Conservation (phyloP, 73 alveolate species). For the Paramecium primaurelia region DNA sequence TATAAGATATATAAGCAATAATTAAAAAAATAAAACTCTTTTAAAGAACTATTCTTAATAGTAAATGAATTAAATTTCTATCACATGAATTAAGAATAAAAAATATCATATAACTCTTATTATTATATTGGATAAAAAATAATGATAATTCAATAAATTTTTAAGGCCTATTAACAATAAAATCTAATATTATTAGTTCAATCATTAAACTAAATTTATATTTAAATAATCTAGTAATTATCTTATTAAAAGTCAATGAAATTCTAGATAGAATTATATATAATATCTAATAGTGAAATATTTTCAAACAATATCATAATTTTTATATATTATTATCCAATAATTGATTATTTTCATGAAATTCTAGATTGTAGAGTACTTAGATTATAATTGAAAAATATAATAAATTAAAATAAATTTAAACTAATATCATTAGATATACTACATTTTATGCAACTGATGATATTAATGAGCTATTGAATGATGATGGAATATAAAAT, state of each 20-base stretch:
- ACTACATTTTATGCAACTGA: conserved; percentile 30
- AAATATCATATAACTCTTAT: background rate
- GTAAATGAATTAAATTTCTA: background rate
- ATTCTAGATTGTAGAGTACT: background rate
- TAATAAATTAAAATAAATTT: no score
- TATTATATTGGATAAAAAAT: background rate
- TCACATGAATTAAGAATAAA: conserved; percentile 32
- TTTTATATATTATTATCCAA: background rate
- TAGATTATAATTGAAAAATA: background rate
- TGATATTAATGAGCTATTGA: background rate
- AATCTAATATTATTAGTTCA: conserved; percentile 24
- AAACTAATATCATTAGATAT: background rate
- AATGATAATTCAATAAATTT: background rate
- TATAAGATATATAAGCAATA: background rate
- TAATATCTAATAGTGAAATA: background rate
- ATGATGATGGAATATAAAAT: background rate
- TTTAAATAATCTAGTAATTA: background rate
- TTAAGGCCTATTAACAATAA: background rate
- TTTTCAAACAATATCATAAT: background rate
- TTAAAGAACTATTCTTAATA: background rate
- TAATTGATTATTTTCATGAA: background rate
- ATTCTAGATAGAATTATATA: background rate
- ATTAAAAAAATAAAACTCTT: background rate
- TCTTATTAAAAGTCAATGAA: background rate
- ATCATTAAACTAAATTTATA: conserved; percentile 10